phyloP scores from a whole-genome alignment of 225 moss, liverwort and hornwort species.

The Anthoceros angustus region DNA sequence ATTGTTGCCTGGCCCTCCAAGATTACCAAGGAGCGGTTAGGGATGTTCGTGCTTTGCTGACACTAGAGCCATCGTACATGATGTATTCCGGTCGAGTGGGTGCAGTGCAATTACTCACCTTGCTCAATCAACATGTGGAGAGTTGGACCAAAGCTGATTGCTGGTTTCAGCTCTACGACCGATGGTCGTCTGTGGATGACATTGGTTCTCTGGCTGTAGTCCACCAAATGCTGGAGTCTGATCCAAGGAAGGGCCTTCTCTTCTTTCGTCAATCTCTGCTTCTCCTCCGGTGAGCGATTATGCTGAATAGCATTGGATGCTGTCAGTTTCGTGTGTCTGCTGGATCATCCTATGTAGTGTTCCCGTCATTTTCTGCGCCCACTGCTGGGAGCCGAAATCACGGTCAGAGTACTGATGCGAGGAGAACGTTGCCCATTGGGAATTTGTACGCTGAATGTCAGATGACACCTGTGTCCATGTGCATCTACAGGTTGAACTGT shows the following conservation, averaged over 20 bases:
- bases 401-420: no score
- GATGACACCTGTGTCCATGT: background rate
- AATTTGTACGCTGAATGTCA: background rate
- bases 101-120: conserved; percentile 67
- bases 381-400: no score
- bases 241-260: conserved; percentile 86
- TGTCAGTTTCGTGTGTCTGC: background rate
- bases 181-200: conserved; percentile 99
- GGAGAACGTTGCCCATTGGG: no score
- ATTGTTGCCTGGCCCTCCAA: conserved; percentile 93
- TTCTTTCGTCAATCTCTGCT: conserved; percentile 95
- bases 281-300: conserved; percentile 51
- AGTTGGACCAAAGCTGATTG: conserved; percentile 99
- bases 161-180: conserved; percentile 98
- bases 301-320: background rate
- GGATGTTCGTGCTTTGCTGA: conserved; percentile 90
- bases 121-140: conserved; percentile 90
- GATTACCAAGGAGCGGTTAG: conserved; percentile 93
- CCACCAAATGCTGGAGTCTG: conserved; percentile 99
- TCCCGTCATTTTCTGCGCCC: no score
- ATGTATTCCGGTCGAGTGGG: conserved; percentile 96
- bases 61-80: conserved; percentile 80
- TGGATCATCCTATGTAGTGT: no score
- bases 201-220: conserved; percentile 96
- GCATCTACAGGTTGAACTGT: conserved; percentile 72